Base-by-base conservation (phyloP, 108 stramenopile genomes). In the Fistulifera solaris region DNA sequence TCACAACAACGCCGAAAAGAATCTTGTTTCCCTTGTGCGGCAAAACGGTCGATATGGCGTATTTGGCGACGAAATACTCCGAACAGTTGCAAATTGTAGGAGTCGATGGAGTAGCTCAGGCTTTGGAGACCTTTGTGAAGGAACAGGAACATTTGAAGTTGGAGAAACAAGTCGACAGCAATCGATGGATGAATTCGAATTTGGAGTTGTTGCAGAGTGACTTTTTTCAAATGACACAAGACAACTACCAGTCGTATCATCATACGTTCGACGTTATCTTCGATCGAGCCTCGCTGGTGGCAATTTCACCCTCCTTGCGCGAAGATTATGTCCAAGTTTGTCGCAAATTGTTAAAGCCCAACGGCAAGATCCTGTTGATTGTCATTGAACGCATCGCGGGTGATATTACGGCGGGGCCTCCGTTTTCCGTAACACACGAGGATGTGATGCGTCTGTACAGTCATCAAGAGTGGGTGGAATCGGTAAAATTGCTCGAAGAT, bases 11-110 rank as follows among this genome's bases (percentile, higher is more conserved):
- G n/a, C n/a, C n/a, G n/a, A 35, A 35, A 35, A 43, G 56, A 2
- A 40, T 57, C 22, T 81, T 91, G 48, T 81, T 91, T 23, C 89
- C 89, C n/a, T 70, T 91, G 15, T 91, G 89, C 59, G 89, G 89
- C 42, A 91, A 91, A 67, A 75, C 89, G 38, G 66, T 87, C 13
- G 89, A 91, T 48, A 71, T 91, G 74, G 76, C 81, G 3, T 83
- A 62, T 54, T 63, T 91, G 19, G 73, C 85, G 10, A 51, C 41
- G 1, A 53, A 72, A 49, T 45, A 61, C 14, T 50, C n/a, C 45
- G 59, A 47, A 40, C 16, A 13, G 17, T 3, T n/a, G n/a, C 56
- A 70, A 43, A 78, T 87, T 23, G 81, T 85, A 10, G 89, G 89
- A 22, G 71, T 87, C 24, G 89, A 91, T 58, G 83, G 85, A 5